Evolutionary conservation across 2,329 filamentous ascomycete genomes (phyloP).

Genomic region (Sordariomycetes sp.): DNA sequence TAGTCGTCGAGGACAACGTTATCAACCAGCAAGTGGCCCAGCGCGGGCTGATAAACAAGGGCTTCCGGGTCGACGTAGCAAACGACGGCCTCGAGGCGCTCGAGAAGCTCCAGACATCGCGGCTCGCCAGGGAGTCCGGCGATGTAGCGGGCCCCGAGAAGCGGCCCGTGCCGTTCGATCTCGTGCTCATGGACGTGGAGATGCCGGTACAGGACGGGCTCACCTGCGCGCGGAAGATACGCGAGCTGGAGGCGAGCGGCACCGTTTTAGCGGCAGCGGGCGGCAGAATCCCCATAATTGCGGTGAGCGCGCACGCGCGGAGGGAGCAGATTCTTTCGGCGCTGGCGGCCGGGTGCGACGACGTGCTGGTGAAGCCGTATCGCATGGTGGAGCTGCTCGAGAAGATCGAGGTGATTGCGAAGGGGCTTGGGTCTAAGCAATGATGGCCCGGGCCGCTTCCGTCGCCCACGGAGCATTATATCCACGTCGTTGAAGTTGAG

Average conservation of each 20-base stretch:
- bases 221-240: conserved; percentile 53
- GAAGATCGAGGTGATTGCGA: conserved; percentile 43
- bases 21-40: conserved; percentile 48
- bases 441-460: not conserved
- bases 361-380: conserved; percentile 65
- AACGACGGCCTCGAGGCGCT: conserved; percentile 47
- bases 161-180: conserved; percentile 30
- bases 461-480: not conserved
- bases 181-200: conserved; percentile 67
- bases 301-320: conserved; percentile 57
- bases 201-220: conserved; percentile 67
- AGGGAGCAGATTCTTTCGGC: conserved; percentile 47
- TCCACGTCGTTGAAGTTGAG: not conserved
- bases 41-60: conserved; percentile 36
- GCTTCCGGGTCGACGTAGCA: conserved; percentile 40
- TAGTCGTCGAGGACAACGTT: conserved; percentile 51
- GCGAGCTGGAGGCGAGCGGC: conserved; percentile 46
- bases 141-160: not conserved
- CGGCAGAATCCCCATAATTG: conserved; percentile 50
- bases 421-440: conserved; percentile 4
- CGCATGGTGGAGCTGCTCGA: conserved; percentile 49
- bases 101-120: conserved; percentile 25
- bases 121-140: conserved; percentile 5
- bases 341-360: conserved; percentile 43
- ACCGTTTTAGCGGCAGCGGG: conserved; percentile 32